Evolutionary conservation across 345 rosid genomes (phyloP).

Genomic region (Eucalyptus cloeziana): DNA sequence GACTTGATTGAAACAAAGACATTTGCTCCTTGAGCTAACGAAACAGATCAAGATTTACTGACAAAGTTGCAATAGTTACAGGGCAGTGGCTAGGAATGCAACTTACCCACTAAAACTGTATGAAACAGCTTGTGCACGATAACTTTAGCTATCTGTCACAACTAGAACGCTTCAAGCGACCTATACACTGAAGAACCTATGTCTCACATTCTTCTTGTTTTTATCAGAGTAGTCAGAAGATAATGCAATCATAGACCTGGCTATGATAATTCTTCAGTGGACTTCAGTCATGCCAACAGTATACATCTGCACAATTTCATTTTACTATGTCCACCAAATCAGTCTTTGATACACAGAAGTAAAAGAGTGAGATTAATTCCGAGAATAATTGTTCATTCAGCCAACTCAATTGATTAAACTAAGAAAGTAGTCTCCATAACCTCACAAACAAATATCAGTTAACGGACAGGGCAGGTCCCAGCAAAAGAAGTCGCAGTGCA

Average conservation of each 20-base stretch:
- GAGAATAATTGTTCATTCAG: neutral
- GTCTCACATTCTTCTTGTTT: neutral
- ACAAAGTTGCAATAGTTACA: neutral
- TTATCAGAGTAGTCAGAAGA: neutral
- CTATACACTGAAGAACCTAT: neutral
- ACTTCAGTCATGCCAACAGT: neutral
- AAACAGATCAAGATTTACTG: neutral
- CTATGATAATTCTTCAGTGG: neutral
- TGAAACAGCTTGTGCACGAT: neutral
- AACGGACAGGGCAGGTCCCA: neutral
- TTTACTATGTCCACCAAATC: neutral
- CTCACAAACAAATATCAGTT: neutral
- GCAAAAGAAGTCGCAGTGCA: neutral
- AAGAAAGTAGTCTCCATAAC: neutral
- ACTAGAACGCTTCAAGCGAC: neutral
- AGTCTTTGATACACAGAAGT: neutral
- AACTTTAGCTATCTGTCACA: neutral
- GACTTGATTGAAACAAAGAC: neutral
- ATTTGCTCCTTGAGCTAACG: neutral
- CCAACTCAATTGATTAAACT: neutral
- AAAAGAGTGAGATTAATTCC: neutral
- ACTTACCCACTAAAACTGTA: neutral
- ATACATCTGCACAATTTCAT: neutral
- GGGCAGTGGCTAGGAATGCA: neutral
- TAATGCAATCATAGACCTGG: neutral